phyloP scores from a whole-genome alignment of 768 basidiomycete species.

The Serpula lacrymans region DNA sequence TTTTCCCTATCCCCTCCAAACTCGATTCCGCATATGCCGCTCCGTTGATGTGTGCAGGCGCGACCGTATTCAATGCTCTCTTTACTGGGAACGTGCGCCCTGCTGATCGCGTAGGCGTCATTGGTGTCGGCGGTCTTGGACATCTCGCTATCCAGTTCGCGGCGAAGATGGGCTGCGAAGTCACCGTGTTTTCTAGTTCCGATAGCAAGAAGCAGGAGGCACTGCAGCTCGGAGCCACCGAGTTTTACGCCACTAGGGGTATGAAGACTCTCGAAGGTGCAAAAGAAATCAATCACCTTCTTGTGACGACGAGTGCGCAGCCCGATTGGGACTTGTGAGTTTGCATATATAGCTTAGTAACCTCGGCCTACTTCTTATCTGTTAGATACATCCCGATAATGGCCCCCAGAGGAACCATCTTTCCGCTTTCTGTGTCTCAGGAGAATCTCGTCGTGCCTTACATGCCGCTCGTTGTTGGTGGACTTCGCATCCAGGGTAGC shows the following conservation, averaged over 20 bases:
- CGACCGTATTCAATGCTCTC: constrained; percentile 29
- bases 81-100: constrained; percentile 20
- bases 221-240: constrained; percentile 28
- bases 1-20: constrained; percentile 32
- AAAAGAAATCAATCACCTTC: constrained; percentile 24
- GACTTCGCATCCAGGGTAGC: constrained; percentile 23
- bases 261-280: constrained; percentile 20
- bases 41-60: constrained; percentile 36
- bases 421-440: constrained; percentile 22
- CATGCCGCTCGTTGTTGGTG: constrained; percentile 9
- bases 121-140: constrained; percentile 35
- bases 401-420: constrained; percentile 18
- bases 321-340: constrained; percentile 32
- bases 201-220: constrained; percentile 33
- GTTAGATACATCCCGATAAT: constrained; percentile 24
- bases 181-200: constrained; percentile 32
- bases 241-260: constrained; percentile 31
- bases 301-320: constrained; percentile 26
- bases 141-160: constrained; percentile 38
- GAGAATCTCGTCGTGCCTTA: constrained; percentile 20
- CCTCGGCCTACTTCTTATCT: background rate
- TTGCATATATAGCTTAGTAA: background rate
- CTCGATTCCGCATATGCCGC: constrained; percentile 28
- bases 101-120: constrained; percentile 31
- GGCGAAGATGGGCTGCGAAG: constrained; percentile 36